Percentiles rank a stretch among this genome's conserved stretches.
phyloP scores from a whole-genome alignment of 495 filamentous ascomycete species.

The Penicillium pulvis region DNA sequence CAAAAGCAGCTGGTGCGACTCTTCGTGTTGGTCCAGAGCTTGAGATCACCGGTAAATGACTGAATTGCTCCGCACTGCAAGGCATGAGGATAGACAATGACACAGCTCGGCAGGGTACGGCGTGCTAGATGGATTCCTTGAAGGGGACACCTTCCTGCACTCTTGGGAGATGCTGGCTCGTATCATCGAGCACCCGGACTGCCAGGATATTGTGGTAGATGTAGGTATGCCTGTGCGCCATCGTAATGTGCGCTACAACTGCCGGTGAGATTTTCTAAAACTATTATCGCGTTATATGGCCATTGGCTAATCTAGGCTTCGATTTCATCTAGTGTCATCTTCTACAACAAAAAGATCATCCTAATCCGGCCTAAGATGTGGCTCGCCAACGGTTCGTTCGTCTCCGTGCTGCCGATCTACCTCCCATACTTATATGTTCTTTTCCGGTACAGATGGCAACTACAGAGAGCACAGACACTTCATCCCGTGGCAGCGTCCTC shows the following conservation, averaged over 20 bases:
- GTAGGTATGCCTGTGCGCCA: conserved; percentile 69
- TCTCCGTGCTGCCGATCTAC: neutral
- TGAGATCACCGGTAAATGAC: conserved; percentile 53
- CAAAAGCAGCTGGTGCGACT: conserved; percentile 70
- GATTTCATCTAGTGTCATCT: conserved; percentile 49
- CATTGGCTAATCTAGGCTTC: conserved; percentile 57
- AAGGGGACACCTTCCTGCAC: conserved; percentile 59
- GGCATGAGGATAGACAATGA: conserved; percentile 29
- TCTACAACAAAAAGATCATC: conserved; percentile 66
- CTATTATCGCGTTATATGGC: conserved; percentile 26
- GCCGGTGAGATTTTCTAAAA: conserved; percentile 40
- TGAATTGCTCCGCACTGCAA: conserved; percentile 26
- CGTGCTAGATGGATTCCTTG: conserved; percentile 41
- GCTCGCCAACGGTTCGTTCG: conserved; percentile 67
- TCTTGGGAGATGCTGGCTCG: conserved; percentile 69
- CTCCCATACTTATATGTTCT: conserved; percentile 3
- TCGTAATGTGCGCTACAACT: conserved; percentile 72
- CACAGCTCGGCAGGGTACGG: conserved; percentile 57
- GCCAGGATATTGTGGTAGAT: conserved; percentile 78
- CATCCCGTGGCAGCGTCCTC: conserved; percentile 61
- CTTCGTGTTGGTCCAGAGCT: conserved; percentile 78
- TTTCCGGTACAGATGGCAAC: conserved; percentile 35
- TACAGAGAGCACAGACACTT: conserved; percentile 58
- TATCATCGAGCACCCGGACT: conserved; percentile 58
- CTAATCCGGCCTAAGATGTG: conserved; percentile 83